These are phyloP conservation scores for Russula brevipes DNA, from an alignment of 768 basidiomycete genomes.

Conservation along the genomic window DNA sequence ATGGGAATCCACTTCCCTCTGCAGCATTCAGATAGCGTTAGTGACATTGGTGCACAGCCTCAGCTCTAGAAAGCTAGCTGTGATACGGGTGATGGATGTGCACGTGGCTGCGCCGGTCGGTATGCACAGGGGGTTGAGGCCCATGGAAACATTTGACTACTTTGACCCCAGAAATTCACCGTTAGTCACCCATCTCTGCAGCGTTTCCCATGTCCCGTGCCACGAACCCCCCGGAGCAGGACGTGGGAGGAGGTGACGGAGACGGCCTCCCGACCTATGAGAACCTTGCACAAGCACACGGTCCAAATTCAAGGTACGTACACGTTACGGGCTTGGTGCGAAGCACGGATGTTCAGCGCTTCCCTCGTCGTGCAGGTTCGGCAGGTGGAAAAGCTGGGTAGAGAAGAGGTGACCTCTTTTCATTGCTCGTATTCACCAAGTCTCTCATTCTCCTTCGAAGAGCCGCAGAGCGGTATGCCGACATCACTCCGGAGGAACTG, in stretches of 20 bases:
- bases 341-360: background rate
- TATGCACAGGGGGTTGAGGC: background rate
- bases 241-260: conserved; percentile 44
- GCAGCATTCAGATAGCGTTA: too few relatives aligned
- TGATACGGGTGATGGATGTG: background rate
- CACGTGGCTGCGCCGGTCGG: background rate
- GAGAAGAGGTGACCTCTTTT: conserved; percentile 62
- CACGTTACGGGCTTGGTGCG: background rate
- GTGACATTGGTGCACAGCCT: background rate
- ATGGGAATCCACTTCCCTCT: too few relatives aligned
- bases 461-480: conserved; percentile 77
- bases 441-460: conserved; percentile 34
- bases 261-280: conserved; percentile 75
- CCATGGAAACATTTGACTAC: too few relatives aligned
- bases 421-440: background rate
- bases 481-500: conserved; percentile 55
- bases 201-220: conserved; percentile 21
- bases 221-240: conserved; percentile 36
- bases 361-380: conserved; percentile 50
- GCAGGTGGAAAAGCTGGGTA: conserved; percentile 83
- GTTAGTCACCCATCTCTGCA: background rate
- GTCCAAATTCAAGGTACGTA: conserved; percentile 73
- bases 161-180: background rate
- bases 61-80: background rate
- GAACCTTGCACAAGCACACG: conserved; percentile 68